Conservation (phyloP, 768 basidiomycete species). For the Glaciozyma martinii region DNA sequence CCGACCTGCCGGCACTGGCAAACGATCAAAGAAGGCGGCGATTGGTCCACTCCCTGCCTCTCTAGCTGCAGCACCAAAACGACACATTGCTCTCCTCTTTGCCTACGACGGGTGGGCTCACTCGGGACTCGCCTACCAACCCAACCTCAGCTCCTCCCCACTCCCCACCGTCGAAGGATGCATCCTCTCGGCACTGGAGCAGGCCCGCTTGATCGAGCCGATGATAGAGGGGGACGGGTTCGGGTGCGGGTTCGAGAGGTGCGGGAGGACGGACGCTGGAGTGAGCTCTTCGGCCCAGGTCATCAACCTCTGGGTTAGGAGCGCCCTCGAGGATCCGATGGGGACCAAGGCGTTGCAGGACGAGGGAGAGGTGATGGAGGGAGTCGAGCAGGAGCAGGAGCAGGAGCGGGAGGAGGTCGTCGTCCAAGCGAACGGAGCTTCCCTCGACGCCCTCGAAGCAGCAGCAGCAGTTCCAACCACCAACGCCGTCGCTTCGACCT, state of each 20-base stretch:
- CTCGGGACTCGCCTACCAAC: constrained; percentile 77
- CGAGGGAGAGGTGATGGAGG: not conserved
- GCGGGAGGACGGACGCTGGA: constrained; percentile 89
- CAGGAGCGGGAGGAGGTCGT: constrained; percentile 27
- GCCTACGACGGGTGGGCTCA: constrained; percentile 86
- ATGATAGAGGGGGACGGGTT: constrained; percentile 42
- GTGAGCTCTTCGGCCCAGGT: constrained; percentile 94
- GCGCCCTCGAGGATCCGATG: constrained; percentile 45
- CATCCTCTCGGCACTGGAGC: constrained; percentile 67
- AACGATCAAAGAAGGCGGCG: not conserved
- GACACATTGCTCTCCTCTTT: constrained; percentile 90
- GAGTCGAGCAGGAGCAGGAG: constrained; percentile 37
- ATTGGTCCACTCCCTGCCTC: constrained; percentile 18
- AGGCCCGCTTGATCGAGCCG: constrained; percentile 65
- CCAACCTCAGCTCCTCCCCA: constrained; percentile 41
- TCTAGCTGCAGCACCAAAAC: constrained; percentile 45
- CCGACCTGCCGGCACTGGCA: not conserved
- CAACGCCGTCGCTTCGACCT: not conserved
- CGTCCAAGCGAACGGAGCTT: not conserved
- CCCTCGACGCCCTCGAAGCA: not conserved
- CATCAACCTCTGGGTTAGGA: constrained; percentile 80
- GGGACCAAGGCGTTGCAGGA: constrained; percentile 8
- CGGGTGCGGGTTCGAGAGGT: constrained; percentile 81
- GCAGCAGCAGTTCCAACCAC: too few relatives aligned
- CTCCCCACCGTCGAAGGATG: constrained; percentile 86